Base-by-base conservation (phyloP, 306 rosid species). In the Citrullus mucosospermus region DNA sequence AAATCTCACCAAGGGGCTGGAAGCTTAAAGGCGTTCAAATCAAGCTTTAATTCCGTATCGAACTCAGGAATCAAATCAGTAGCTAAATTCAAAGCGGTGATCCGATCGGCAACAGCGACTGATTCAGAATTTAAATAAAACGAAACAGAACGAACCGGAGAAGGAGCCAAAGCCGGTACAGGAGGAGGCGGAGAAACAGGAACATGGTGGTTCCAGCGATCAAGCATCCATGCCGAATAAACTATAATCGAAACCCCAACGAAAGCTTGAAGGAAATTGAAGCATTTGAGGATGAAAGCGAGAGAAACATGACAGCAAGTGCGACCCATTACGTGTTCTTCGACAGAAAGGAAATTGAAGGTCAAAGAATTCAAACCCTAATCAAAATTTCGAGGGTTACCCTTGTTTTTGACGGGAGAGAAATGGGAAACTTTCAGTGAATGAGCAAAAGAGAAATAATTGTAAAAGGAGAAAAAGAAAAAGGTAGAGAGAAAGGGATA, bases 221-320 rank as follows among this genome's bases (percentile, higher is more conserved):
- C 84, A 71, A 92, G 83, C 91, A 95, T 91, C 97, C 97, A 95
- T 80, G 82, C 18, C 13, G 97, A 92, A 83, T 92, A 92, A 78
- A 95, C 79, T 5, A 95, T 20, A 80, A 95, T 88, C 36, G 96
- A 90, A 28, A 91, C 75, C 28, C 97, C 97, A 53, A 89, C 80
- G 83, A 95, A 95, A 74, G 96, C 93, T 85, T 92, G 99, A 81
- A 95, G 91, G 34, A 89, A 92, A 83, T 88, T 91, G 12, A 92
- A 85, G 78, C 87, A 83, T 75, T 92, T 95, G 41, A 95, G 92
- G 28, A 92, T 46, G 86, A 92, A 92, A 50, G 91, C 96, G 0
- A 95, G 74, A 44, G 91, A 95, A 55, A 87, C n/a, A 63, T 92
- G 99, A 80, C 96, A 89, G 68, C 91, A 91, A 86, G 87, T 85